Base-by-base conservation (phyloP, 129 eudicot species). In the Pittosporum tobira region DNA sequence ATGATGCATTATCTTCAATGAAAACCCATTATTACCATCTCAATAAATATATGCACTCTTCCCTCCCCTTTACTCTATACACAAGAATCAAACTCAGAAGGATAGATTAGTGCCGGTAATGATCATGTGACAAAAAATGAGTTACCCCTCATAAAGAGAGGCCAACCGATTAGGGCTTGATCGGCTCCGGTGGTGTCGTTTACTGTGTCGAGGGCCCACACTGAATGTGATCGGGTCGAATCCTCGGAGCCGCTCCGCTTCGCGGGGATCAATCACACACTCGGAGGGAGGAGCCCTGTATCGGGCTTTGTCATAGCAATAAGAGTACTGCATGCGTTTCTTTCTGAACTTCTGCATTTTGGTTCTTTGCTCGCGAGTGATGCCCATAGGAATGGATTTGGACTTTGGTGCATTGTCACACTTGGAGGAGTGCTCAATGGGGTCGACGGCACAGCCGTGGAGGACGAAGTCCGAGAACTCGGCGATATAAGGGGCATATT, bases 151-250 rank as follows among this genome's bases (percentile, higher is more conserved):
- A 75, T 46, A 83, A 34, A 68, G 69, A 40, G 79, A 73, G 37
- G 70, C 68, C 1, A 64, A 26, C 62, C 34, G 58, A 4, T 24
- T 63, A 48, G 13, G 50, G 57, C 21, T 49, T 16, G 78, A 51
- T 36, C 36, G 57, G 71, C 47, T 71, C 49, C 68, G 59, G 66
- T 44, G 82, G 77, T 73, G 94, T 18, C 86, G 67, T 71, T 77
- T 84, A 38, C 80, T 75, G 54, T 31, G 88, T 61, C 57, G 69
- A 40, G 57, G 75, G 52, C 68, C 70, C 6, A 93, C 85, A 0
- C 95, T 94, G 44, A 90, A 90, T 2, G 83, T 86, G 30, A 90
- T 89, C 0, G 94, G 89, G 63, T 90, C 95, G 48, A 83, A 90
- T 38, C 63, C 64, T 58, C 60, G 58, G 61, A 90, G 87, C 21